Conservation (phyloP, 768 basidiomycete genomes). For the Mycena venus region DNA sequence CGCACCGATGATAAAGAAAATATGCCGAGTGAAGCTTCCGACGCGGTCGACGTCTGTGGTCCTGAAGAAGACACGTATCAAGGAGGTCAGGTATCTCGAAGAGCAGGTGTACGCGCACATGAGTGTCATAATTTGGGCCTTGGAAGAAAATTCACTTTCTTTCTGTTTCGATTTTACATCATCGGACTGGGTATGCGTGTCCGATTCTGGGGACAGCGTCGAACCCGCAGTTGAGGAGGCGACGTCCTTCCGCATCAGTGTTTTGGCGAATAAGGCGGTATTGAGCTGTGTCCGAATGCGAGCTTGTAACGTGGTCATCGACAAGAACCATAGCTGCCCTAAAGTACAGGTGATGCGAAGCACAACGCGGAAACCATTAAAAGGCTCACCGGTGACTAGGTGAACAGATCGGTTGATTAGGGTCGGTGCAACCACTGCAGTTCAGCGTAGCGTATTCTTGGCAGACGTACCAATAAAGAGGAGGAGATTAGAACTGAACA, state of each 20-base stretch:
- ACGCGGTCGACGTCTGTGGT: too few species aligned
- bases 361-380: slow-evolving; percentile 46
- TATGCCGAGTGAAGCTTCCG: too few species aligned
- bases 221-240: slow-evolving; percentile 55
- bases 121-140: slow-evolving; percentile 90
- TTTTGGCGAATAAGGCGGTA: slow-evolving; percentile 76
- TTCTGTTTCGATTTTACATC: slow-evolving; percentile 36
- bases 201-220: slow-evolving; percentile 22
- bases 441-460: too few species aligned
- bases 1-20: neutral
- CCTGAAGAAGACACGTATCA: too few species aligned
- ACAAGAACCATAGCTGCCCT: slow-evolving; percentile 55
- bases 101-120: too few species aligned
- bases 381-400: slow-evolving; percentile 72
- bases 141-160: slow-evolving; percentile 73
- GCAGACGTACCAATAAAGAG: slow-evolving; percentile 47
- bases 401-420: slow-evolving; percentile 71
- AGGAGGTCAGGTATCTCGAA: too few species aligned
- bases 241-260: slow-evolving; percentile 76
- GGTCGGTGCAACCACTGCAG: too few species aligned
- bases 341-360: too few species aligned
- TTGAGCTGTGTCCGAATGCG: slow-evolving; percentile 72
- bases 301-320: slow-evolving; percentile 68
- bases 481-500: neutral
- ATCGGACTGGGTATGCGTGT: too few species aligned